Base-by-base conservation (phyloP, 805 yeast genomes). In the Wickerhamomyces silvicola region DNA sequence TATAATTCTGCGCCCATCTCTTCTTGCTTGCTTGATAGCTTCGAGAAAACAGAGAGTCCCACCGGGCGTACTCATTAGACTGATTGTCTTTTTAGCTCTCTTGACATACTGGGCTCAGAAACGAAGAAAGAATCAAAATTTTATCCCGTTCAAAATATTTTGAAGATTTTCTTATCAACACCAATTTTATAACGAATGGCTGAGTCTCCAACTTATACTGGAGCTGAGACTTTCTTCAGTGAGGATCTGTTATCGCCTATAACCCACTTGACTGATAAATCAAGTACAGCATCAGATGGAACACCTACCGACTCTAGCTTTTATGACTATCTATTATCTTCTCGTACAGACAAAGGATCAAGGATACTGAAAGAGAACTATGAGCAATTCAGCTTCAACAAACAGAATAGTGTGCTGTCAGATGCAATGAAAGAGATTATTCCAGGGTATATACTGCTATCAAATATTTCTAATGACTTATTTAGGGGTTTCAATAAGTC, bases 401-500 rank as follows among this genome's bases (percentile, higher is more conserved):
- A 35, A 12, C 35, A 32, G 14, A 28, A 20, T 16, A 18, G 20
- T 3, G 27, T 24, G 6, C 22, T 42, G 20, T 18, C 37, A 1
- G 42, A 38, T 14, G 22, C 32, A 1, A 18, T 39, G 15, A 27
- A 38, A 12, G 36, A 32, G 4, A 38, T 32, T 4, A 29, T 45
- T 4, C 50, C 50, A 2, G 44, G 41, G 1, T 45, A 37, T 19
- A 39, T 36, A 1, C 21, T 45, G 6, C 33, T 45, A 7, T 43
- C 50, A 7, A 39, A 36, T 27, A 36, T 45, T 16, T 38, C 48
- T 8, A 41, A 37, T 22, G 48, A 43, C 13, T 24, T 43, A 4
- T 45, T 37, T 27, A 32, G 46, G 30, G 50, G 48, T 7, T 45
- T 45, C 32, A 37, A 33, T 24, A 26, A 33, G n/a, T 13, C 23